Evolutionary conservation across 345 rosid genomes (phyloP), one percentile per base, ranked within the genome.

Genomic region (Fremontodendron californicum): DNA sequence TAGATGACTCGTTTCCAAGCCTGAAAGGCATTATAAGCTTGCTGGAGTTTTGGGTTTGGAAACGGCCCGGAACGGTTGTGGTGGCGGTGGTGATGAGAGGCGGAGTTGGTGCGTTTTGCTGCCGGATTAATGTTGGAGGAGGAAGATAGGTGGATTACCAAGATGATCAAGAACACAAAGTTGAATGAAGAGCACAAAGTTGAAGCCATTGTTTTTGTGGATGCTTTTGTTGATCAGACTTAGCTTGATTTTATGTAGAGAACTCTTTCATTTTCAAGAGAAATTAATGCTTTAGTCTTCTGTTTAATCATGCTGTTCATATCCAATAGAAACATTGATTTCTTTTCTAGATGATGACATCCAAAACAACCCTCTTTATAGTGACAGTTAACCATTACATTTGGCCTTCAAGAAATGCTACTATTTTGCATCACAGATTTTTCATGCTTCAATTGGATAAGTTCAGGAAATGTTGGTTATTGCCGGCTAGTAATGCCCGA

Each of bases 1-100:
- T 86, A 93, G 72, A 94, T 90, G 2, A 91, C 94, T 6, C 75
- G 75, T 78, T 87, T 94, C 97, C 97, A 93, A 37, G 92, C 94
- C 68, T 89, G 90, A 29, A 94, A 81, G 5, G 92, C 97, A 49
- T 73, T 73, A 72, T 89, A 90, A 43, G 98, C 98, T 74, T 83
- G 89, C 74, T 88, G 82, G 71, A 94, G 97, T 27, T 89, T 81
- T 4, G 89, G 80, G 85, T 83, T 90, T 6, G 88, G 66, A 4
- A 69, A 55, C 0, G 73, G 70, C n/a, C n/a, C n/a, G 6, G 89
- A 68, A 46, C 78, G 88, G 81, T 21, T 71, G 62, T 66, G 85
- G 60, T 75, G 81, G 73, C 79, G 90, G 74, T 61, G 78, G 72
- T 76, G 84, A 31, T 55, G 82, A 33, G 64, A 16, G 58, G 73